Base-by-base conservation (phyloP, 352 stramenopile species). In the Phytopythium cucurbitacearum region DNA sequence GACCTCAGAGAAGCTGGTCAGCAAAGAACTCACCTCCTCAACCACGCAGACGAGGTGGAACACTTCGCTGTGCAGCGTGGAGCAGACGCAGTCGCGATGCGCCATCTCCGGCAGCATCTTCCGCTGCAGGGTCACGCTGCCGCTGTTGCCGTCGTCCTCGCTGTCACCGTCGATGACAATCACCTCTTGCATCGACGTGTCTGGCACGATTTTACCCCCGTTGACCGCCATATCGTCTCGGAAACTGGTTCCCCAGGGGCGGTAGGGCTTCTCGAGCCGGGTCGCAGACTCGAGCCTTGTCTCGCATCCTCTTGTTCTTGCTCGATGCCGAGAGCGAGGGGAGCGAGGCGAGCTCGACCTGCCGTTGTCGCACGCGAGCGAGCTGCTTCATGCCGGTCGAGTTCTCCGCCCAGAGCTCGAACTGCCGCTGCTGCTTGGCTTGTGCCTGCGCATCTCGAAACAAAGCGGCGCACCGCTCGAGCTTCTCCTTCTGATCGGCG, bases 401-500 rank as follows among this genome's bases (percentile, higher is more conserved):
- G 55, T 68, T 62, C 8, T 50, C 41, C 21, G 10, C 28, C 62
- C 65, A 68, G 0, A 56, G 58, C 52, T 68, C 38, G 5, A 33
- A 32, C 43, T 74, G 62, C 0, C 56, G 52, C 2, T 51, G 51
- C 41, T 63, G 50, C 8, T 64, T 41, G 0, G 45, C 34, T 11
- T 40, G 48, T n/a, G 54, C 51, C 3, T 57, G 55, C 2, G 65
- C 59, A 13, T 46, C 48, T 2, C 37, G 57, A 47, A 87, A 87
- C 37, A 47, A 38, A 9, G 52, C 15, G 0, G 61, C 53, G 3
- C 61, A 36, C 4, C 55, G 13, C 15, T 69, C 46, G n/a, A 87
- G 58, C 41, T 73, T 46, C 43, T 72, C 51, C 9, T 65, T 53
- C 56, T 56, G 73, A 53, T 21, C 56, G 52, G 41, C 61, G 58